These are phyloP conservation scores for Xylaria intraflava DNA, from an alignment of 495 filamentous ascomycete genomes.

Conservation along the genomic window DNA sequence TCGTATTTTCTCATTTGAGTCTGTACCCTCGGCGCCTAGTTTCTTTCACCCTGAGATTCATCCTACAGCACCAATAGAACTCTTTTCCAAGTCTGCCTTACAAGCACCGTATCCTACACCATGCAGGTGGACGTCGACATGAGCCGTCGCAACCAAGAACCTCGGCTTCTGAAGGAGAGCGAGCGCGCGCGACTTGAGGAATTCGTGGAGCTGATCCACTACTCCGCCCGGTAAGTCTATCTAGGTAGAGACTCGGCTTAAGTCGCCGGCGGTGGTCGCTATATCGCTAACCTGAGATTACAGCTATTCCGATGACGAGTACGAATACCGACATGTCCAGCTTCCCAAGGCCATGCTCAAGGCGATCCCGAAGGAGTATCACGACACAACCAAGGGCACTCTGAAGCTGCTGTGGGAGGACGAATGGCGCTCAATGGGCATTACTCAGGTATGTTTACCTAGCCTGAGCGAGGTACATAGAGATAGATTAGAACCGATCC, in stretches of 20 bases:
- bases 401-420: conserved; percentile 97
- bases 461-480: not conserved
- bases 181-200: conserved; percentile 83
- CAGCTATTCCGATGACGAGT: conserved; percentile 84
- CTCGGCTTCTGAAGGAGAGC: conserved; percentile 68
- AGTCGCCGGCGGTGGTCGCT: not conserved
- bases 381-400: conserved; percentile 82
- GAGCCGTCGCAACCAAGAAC: conserved; percentile 73
- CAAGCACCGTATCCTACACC: not conserved
- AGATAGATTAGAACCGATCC: conserved; percentile 16
- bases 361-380: conserved; percentile 91
- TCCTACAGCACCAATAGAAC: not conserved
- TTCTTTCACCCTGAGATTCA: not conserved
- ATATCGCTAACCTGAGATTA: conserved; percentile 11
- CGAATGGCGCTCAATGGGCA: conserved; percentile 93
- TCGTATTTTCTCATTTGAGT: not conserved
- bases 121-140: conserved; percentile 65
- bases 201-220: conserved; percentile 87
- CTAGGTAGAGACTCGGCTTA: not conserved
- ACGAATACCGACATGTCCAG: conserved; percentile 93
- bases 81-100: not conserved
- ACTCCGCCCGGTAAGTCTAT: conserved; percentile 73
- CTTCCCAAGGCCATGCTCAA: conserved; percentile 98
- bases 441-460: conserved; percentile 68
- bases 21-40: not conserved